phyloP scores from a whole-genome alignment of 2,329 filamentous ascomycete genomes.

The Davidsoniella virescens region DNA sequence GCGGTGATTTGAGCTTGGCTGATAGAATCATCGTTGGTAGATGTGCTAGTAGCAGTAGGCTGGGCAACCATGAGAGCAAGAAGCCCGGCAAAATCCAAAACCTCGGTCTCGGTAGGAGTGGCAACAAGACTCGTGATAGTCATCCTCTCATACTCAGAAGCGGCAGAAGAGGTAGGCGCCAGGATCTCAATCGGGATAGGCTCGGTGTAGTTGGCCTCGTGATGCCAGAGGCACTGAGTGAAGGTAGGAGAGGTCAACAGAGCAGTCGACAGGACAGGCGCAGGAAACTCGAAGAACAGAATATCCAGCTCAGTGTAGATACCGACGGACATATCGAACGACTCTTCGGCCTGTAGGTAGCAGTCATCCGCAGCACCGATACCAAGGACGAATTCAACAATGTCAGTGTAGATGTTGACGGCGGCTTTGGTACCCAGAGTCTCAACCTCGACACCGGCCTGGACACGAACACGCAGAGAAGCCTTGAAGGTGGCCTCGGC shows the following conservation, averaged over 20 bases:
- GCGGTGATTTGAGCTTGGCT: neutral
- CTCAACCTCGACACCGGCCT: slow-evolving; percentile 26
- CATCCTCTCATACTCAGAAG: no score
- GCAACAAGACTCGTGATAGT: no score
- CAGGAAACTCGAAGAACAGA: slow-evolving; percentile 24
- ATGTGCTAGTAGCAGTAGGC: neutral
- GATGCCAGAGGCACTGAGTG: slow-evolving; percentile 21
- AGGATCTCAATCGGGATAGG: no score
- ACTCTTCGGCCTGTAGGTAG: slow-evolving; percentile 21
- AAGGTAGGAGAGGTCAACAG: slow-evolving; percentile 22
- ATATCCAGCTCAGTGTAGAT: slow-evolving; percentile 23
- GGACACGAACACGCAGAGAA: slow-evolving; percentile 32
- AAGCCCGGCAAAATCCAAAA: neutral
- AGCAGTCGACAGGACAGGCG: slow-evolving; percentile 26
- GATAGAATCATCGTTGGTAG: neutral
- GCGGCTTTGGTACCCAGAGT: slow-evolving; percentile 27
- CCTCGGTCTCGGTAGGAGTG: neutral
- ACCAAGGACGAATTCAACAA: slow-evolving; percentile 35
- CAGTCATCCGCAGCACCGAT: slow-evolving; percentile 24
- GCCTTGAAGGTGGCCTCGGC: slow-evolving; percentile 32
- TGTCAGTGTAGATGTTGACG: slow-evolving; percentile 31
- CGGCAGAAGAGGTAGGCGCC: no score
- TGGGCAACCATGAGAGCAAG: neutral
- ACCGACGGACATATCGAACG: slow-evolving; percentile 25
- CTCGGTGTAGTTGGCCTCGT: neutral